Base-by-base conservation (phyloP, 352 stramenopile species). In the Globisporangium nagaii region DNA sequence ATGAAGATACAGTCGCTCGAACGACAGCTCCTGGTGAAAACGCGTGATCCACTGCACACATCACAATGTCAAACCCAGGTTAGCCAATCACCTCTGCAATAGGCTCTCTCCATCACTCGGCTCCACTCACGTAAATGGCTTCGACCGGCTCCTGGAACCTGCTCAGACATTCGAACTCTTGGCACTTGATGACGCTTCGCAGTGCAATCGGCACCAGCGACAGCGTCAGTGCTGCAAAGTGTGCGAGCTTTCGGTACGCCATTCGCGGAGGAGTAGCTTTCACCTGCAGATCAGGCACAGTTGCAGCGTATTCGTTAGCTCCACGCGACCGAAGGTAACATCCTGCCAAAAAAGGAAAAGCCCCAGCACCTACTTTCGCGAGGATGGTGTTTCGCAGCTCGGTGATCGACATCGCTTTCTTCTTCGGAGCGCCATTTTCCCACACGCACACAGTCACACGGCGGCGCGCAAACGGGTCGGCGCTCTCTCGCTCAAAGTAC, bases 311-410 rank as follows among this genome's bases (percentile, higher is more conserved):
- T 25, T 10, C 37, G 9, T 43, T 19, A 43, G n/a, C 37, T 27
- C 15, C 37, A 43, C 37, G n/a, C 37, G n/a, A n/a, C n/a, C n/a
- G n/a, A n/a, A n/a, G n/a, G n/a, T n/a, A n/a, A 43, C 8, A 25
- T 5, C 22, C 17, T 13, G 20, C 20, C 4, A 7, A 42, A 4
- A 11, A 5, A 2, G 12, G 36, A 6, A 24, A 20, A 9, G 11
- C 7, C 5, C 3, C 13, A 12, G 12, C 49, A 43, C 53, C 52
- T 59, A 91, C 79, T 64, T 87, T 90, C 22, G 73, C 65, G 37
- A 93, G 67, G 51, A 93, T 90, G 50, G 77, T 84, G 70, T 83
- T 86, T 27, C 83, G 80, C 43, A 93, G 65, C 54, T 93, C 83
- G 2, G 80, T 76, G 36, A 93, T 86, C 3, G 83, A 82, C 79